Evolutionary conservation across 305 asterid genomes (phyloP), one percentile per base, ranked within the genome.

Genomic region (Fraxinus sp.): DNA sequence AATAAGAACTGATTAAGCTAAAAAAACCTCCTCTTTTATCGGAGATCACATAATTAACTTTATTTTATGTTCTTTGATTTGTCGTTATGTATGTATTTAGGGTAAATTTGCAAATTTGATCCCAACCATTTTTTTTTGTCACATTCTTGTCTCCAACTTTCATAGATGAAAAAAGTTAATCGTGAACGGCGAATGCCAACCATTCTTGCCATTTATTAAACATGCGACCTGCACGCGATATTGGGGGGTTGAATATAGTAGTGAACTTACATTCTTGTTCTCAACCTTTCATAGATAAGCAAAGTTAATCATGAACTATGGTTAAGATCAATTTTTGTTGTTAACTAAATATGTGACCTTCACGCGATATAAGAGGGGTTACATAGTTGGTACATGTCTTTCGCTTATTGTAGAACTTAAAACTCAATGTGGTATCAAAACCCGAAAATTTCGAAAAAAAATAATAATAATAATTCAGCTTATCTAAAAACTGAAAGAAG

Each of bases 11-110:
- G 52, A 72, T 72, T 80, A 80, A 80, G 26, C 79, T 49, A 0
- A 46, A 46, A 39, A 71, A 14, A 16, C 44, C 71, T 83, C 87
- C 85, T 9, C 10, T 81, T 64, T 24, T 20, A 82, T 79, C 46
- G 84, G 85, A 81, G 85, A 81, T 78, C 36, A 52, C 28, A 18
- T 70, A 5, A 70, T 30, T 4, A 70, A 70, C 75, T 5, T 26
- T 30, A 0, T 30, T 70, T 70, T 1, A 30, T 70, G 41, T 70
- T 70, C 3, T 70, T 11, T 5, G 39, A 30, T 70, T 28, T 70
- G 75, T 70, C 41, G 0, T 14, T 30, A 28, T 30, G 9, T 70
- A 5, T 14, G 18, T 8, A 9, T 18, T 3, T 62, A 59, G 26
- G 28, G 71, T 7, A 62, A 62, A 62, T 62, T 7, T 18, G 6